Evolutionary conservation across 176 grass and related monocot genomes (phyloP).

Genomic region (Aechmea fasciata): DNA sequence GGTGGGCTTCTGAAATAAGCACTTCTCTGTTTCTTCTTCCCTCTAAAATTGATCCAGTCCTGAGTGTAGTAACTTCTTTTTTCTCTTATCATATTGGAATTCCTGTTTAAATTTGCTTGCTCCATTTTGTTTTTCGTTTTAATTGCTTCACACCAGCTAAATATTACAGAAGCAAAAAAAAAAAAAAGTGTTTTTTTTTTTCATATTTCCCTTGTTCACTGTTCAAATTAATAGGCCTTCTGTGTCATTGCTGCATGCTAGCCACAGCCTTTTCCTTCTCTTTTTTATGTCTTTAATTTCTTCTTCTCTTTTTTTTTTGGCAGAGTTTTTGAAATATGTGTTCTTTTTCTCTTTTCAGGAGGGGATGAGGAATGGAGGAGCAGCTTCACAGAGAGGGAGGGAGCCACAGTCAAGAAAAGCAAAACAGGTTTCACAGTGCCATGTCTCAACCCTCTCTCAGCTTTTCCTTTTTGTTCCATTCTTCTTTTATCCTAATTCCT

Average conservation of each 20-base stretch:
- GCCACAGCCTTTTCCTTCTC: slow-evolving; percentile 19
- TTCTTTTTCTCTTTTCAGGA: slow-evolving; percentile 29
- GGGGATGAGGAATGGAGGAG: slow-evolving; percentile 70
- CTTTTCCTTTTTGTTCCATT: slow-evolving; percentile 11
- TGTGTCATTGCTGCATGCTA: slow-evolving; percentile 6
- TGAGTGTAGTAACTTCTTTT: not conserved
- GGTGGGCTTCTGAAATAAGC: slow-evolving; percentile 20
- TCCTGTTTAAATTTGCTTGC: not conserved
- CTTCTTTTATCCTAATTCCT: slow-evolving; percentile 7
- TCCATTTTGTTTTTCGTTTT: not conserved
- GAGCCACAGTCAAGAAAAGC: slow-evolving; percentile 80
- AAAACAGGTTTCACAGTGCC: slow-evolving; percentile 54
- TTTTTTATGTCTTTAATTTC: slow-evolving; percentile 21
- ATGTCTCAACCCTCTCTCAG: slow-evolving; percentile 8
- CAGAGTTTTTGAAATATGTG: slow-evolving; percentile 12
- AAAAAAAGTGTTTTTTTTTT: not conserved
- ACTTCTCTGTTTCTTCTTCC: slow-evolving; percentile 4
- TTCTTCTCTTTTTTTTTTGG: slow-evolving; percentile 14
- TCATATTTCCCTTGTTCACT: not conserved
- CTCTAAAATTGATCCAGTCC: not conserved
- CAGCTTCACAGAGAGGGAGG: slow-evolving; percentile 69
- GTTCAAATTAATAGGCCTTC: not conserved
- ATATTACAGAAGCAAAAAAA: too few species aligned
- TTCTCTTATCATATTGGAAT: not conserved
- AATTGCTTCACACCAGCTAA: too few species aligned